Conservation (phyloP, 108 stramenopile genomes). For the Cyclotella cryptica region DNA sequence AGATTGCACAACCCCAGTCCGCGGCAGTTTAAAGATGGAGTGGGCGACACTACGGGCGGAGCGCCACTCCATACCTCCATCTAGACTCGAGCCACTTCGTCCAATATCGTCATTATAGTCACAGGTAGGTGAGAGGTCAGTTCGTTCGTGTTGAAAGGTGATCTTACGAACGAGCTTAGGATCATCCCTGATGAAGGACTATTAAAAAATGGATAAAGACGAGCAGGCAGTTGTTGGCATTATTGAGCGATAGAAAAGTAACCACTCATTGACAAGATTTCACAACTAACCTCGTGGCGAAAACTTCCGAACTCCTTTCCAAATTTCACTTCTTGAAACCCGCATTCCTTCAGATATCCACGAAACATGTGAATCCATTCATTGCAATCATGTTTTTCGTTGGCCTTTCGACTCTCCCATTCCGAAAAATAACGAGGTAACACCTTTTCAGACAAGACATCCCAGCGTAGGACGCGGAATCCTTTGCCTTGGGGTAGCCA, state of each 20-base stretch:
- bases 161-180: conserved; percentile 4
- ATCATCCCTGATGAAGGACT: conserved; percentile 6
- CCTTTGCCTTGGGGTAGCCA: conserved; percentile 39
- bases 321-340: conserved; percentile 5
- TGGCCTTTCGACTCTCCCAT: neutral
- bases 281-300: conserved; percentile 12
- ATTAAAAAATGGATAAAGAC: neutral
- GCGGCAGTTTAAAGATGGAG: conserved; percentile 12
- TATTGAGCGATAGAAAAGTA: neutral
- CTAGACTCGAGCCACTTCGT: conserved; percentile 17
- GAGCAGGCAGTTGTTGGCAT: neutral
- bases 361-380: conserved; percentile 12
- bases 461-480: conserved; percentile 37
- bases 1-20: neutral
- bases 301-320: conserved; percentile 15
- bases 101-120: conserved; percentile 3
- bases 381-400: conserved; percentile 1
- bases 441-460: conserved; percentile 17
- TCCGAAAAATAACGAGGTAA: conserved; percentile 25
- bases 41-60: neutral
- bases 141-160: neutral
- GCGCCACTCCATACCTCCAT: conserved; percentile 18
- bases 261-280: neutral
- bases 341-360: neutral
- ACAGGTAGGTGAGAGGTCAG: neutral